Evolutionary conservation across 257 asterid genomes (phyloP).

Genomic region (Solanum arcanum): DNA sequence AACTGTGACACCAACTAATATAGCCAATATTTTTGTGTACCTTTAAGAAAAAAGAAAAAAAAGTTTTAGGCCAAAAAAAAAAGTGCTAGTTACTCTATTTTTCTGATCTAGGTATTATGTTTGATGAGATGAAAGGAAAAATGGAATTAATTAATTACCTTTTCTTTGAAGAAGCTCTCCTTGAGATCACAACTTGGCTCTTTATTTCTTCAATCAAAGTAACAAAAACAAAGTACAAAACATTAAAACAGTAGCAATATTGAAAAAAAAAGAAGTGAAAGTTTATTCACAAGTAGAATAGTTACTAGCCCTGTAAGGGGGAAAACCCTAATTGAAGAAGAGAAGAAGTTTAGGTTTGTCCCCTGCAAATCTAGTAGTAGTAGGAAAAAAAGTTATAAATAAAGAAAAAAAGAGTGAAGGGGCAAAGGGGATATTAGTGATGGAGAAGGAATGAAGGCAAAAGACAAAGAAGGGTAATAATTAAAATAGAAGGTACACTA

Average conservation of each 20-base stretch:
- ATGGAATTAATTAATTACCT: not conserved
- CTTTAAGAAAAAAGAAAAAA: not conserved
- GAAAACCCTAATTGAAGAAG: conserved; percentile 28
- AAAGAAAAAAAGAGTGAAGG: not conserved
- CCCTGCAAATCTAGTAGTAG: conserved; percentile 16
- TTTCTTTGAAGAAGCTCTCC: not conserved
- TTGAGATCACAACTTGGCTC: not conserved
- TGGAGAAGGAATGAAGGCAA: conserved; percentile 51
- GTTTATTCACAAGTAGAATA: not conserved
- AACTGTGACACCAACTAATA: not conserved
- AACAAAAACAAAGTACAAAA: not conserved
- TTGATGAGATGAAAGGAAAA: conserved; percentile 6
- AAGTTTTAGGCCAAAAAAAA: not conserved
- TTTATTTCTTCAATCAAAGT: conserved; percentile 15
- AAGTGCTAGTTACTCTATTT: not conserved
- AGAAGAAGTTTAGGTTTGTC: not conserved
- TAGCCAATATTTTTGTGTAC: not conserved
- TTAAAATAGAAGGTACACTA: conserved; percentile 45
- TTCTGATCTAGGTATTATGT: conserved; percentile 2
- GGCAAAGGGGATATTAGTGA: conserved; percentile 41
- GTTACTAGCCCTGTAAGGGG: not conserved
- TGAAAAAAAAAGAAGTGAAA: not conserved
- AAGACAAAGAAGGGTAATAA: conserved; percentile 34
- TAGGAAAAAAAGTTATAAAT: not conserved
- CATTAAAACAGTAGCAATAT: not conserved